Evolutionary conservation across 2,329 filamentous ascomycete genomes (phyloP), one percentile per base, ranked within the genome.

Genomic region (Orbilia brochopaga): DNA sequence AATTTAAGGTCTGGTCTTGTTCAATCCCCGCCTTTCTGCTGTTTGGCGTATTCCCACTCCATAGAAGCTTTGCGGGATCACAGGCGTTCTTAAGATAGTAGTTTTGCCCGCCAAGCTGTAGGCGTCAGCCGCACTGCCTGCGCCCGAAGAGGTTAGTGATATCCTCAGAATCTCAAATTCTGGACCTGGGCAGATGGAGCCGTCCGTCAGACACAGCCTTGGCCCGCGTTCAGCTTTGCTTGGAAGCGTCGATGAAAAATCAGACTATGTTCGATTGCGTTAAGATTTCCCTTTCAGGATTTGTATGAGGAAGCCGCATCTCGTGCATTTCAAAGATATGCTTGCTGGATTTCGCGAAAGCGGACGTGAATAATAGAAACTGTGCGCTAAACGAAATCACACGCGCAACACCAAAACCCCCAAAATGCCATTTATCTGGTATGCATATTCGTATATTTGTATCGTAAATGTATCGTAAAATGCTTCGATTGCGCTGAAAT

Each of bases 61-160:
- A 6, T 19, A 48, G 35, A 50, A 56, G 44, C 30, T 56, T 24
- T 15, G 37, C 27, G 60, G 67, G 60, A 65, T 72, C 60, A 70
- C 62, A 42, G 50, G 54, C 30, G 55, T 67, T 60, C 55, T 54
- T 44, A 46, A 63, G 52, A 64, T 64, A 59, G 59, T 50, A 40
- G 54, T 60, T 60, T 64, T 60, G 67, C 32, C 60, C 23, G 60
- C 58, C 60, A 64, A 72, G 60, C 32, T 65, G 2, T 27, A 46
- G 50, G 55, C 53, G 64, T 72, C 67, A 72, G 67, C 67, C 67
- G 67, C 67, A 72, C 67, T 42, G 60, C 60, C 55, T 65, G 67
- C 50, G 60, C 67, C 67, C 19, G 51, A 72, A 56, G n/a, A 35
- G 60, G 67, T 72, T 72, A 72, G 67, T 61, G 51, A 57, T 57